Conservation (phyloP, 768 basidiomycete genomes). For the Tulasnella calospora region DNA sequence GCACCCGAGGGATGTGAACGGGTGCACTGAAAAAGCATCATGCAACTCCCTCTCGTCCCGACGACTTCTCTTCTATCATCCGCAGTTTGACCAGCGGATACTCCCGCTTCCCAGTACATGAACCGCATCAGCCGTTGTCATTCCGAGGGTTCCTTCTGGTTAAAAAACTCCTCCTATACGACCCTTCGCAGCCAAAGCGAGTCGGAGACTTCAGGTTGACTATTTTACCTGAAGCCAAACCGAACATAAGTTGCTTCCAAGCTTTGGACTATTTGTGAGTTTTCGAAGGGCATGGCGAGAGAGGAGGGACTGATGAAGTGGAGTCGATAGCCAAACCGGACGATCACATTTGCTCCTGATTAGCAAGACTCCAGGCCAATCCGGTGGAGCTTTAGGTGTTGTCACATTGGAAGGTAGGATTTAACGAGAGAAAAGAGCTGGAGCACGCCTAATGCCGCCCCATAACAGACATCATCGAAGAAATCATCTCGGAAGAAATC, state of each 20-base stretch:
- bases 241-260: constrained; percentile 89
- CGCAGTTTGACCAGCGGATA: constrained; percentile 57
- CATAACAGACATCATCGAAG: constrained; percentile 43
- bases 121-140: constrained; percentile 57
- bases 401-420: constrained; percentile 75
- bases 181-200: constrained; percentile 70
- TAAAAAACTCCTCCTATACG: constrained; percentile 85
- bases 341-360: constrained; percentile 87
- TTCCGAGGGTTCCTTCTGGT: constrained; percentile 80
- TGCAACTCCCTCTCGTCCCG: background rate
- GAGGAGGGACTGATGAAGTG: constrained; percentile 62
- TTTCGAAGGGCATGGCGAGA: background rate
- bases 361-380: constrained; percentile 71
- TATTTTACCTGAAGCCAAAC: constrained; percentile 82
- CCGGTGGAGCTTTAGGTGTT: constrained; percentile 84
- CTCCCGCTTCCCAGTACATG: constrained; percentile 87
- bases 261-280: constrained; percentile 23
- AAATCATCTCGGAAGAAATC: constrained; percentile 94
- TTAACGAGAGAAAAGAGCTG: constrained; percentile 35
- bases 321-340: constrained; percentile 63
- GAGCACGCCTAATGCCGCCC: background rate
- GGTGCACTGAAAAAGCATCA: constrained; percentile 36
- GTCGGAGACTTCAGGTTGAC: constrained; percentile 72
- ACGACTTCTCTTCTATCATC: background rate
- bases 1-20: constrained; percentile 28